Conservation (phyloP, 371 early-diverging fungal genomes). For the Umbelopsis sp. region DNA sequence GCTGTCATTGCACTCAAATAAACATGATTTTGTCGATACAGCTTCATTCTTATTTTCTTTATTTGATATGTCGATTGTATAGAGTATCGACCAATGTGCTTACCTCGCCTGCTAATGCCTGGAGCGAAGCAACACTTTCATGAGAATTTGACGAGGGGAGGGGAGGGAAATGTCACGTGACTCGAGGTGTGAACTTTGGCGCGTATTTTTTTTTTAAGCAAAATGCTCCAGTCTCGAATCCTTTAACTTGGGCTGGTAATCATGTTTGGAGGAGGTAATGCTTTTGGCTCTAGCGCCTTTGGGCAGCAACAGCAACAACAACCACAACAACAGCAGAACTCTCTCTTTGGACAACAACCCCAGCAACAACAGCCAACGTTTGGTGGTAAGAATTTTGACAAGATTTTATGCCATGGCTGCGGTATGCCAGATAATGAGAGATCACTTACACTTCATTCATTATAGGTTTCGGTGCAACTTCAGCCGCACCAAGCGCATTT, state of each 20-base stretch:
- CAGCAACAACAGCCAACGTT: conserved; percentile 47
- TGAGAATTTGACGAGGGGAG: no score
- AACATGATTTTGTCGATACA: no score
- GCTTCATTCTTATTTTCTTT: no score
- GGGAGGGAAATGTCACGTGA: no score
- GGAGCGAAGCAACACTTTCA: no score
- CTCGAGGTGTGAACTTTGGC: neutral
- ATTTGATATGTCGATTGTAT: no score
- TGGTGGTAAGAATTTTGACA: conserved; percentile 45
- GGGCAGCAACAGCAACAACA: conserved; percentile 61
- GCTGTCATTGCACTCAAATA: no score
- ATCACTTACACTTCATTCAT: conserved; percentile 6
- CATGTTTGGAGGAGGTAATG: conserved; percentile 32
- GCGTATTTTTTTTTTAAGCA: conserved; percentile 14
- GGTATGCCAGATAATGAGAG: conserved; percentile 1
- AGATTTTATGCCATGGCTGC: neutral
- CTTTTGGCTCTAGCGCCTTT: conserved; percentile 50
- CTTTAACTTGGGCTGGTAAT: neutral
- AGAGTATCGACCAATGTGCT: no score
- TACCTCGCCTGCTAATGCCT: no score
- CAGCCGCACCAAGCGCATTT: conserved; percentile 41
- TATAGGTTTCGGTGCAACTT: conserved; percentile 53
- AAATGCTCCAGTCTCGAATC: neutral
- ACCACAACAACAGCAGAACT: conserved; percentile 46
- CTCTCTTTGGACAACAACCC: conserved; percentile 51